Percentiles rank a stretch among this genome's conserved stretches.
phyloP scores from a whole-genome alignment of 768 basidiomycete species.

The Russula vinacea region DNA sequence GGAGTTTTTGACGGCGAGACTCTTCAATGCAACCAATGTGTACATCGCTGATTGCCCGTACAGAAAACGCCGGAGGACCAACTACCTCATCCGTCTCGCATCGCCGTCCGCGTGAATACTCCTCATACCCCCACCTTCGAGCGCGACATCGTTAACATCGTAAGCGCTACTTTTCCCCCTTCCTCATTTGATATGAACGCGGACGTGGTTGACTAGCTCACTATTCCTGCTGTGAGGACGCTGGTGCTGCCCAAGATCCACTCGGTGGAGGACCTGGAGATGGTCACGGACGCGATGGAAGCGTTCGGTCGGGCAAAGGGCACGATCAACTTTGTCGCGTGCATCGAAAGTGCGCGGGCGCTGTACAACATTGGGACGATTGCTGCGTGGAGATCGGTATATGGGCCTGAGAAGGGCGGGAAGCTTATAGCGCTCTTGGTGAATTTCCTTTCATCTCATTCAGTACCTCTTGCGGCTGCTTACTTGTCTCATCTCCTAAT shows the following conservation, averaged over 20 bases:
- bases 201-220: slow-evolving; percentile 39
- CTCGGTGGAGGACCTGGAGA: slow-evolving; percentile 59
- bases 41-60: background rate
- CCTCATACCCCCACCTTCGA: slow-evolving; percentile 62
- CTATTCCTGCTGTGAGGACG: slow-evolving; percentile 49
- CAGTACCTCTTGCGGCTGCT: background rate
- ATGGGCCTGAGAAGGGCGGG: slow-evolving; percentile 48
- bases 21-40: background rate
- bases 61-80: slow-evolving; percentile 30
- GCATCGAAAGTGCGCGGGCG: slow-evolving; percentile 79
- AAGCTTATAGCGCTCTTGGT: slow-evolving; percentile 64
- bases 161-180: no score
- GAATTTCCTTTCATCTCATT: slow-evolving; percentile 24
- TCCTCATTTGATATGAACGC: background rate
- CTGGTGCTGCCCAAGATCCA: slow-evolving; percentile 87
- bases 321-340: slow-evolving; percentile 64
- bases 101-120: slow-evolving; percentile 71
- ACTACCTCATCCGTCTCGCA: slow-evolving; percentile 46
- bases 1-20: slow-evolving; percentile 54
- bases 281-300: slow-evolving; percentile 51
- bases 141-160: slow-evolving; percentile 61
- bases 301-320: slow-evolving; percentile 33
- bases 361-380: slow-evolving; percentile 67
- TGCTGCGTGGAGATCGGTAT: slow-evolving; percentile 60
- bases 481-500: no score